Base-by-base conservation (phyloP, 176 grass and related monocot species). In the Microstegium vimineum region DNA sequence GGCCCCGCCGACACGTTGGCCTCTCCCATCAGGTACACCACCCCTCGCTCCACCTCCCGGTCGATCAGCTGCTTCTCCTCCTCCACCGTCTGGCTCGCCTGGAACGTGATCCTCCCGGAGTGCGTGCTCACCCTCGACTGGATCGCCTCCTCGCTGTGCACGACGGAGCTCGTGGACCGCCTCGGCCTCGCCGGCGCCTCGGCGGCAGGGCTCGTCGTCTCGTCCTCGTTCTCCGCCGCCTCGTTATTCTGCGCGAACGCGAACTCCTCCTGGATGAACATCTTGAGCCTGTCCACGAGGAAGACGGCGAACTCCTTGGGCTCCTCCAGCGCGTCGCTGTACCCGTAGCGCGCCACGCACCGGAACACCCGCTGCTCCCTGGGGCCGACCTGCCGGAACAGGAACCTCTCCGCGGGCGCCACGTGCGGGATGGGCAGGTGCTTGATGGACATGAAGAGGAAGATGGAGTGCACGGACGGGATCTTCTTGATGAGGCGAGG, bases 361-460 rank as follows among this genome's bases (percentile, higher is more conserved):
- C 91, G 74, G 80, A 90, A 97, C 66, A 97, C 76, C n/a, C 88
- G 79, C 23, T 86, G 77, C 26, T 74, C 84, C 46, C 73, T 66
- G 4, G 86, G 42, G 0, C 89, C 94, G 14, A 88, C 91, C 69
- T 90, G 76, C 27, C 87, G 77, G 49, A 94, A 86, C 27, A 90
- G 36, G 84, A 97, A 97, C n/a, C 91, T 10, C 82, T 94, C 94
- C 0, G 61, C 52, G 0, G 84, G 26, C 16, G 5, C 46, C 8
- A 94, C 91, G 36, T 82, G 90, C 41, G 88, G 88, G 38, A 94
- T 76, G 0, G 89, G 89, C 43, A 97, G 77, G 70, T 92, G 83
- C 82, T 97, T 97, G 63, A 97, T 92, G 1, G 94, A 97, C 35
- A 97, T 83, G 71, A 97, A 88, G 16, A 90, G 20, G 30, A 97